Base-by-base conservation (phyloP, 2,329 filamentous ascomycete genomes). In the Colletotrichum sp. region DNA sequence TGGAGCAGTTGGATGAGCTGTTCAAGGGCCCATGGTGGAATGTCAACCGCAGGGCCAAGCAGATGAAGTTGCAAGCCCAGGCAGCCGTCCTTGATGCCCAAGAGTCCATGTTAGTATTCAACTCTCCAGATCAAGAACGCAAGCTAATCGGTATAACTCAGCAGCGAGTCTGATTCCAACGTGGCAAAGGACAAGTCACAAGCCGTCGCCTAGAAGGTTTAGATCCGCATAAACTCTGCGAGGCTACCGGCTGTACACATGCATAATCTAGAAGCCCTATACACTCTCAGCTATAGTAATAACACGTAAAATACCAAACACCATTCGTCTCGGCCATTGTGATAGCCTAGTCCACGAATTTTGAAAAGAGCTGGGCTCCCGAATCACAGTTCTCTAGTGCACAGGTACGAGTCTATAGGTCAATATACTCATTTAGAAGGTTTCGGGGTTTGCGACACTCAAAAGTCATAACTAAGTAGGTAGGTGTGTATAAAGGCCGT, bases 1-100 rank as follows among this genome's bases (percentile, higher is more conserved):
- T 85, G 4, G 83, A 86, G 76, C 79, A 85, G 57, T 80, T 85
- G 57, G 81, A 84, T 28, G 67, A 71, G 18, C 52, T 84, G 13
- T 84, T 84, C 71, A 78, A 80, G 55, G 80, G 81, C 2, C 79
- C 82, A 0, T 80, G 79, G 78, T 77, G 44, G 62, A 67, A 72
- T 15, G 70, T 65, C 60, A 67, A n/a, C 39, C 64, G 39, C n/a
- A 67, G 64, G 18, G 64, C 64, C 16, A 67, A 55, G 64, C 39
- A 67, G 39, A 28, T 30, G 64, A 67, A 67, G 28, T 5, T 32
- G 64, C 21, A 32, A 49, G 64, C 64, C 1, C 39, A 44, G 3
- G 44, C 49, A n/a, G 39, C 64, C 0, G 28, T 55, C 3, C 12
- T 67, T 24, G 64, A 67, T 15, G 64, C 64, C 16, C 39, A 67